Evolutionary conservation across 2,329 filamentous ascomycete species (phyloP), one percentile per base, ranked within the genome.

Genomic region (Colletotrichum gigasporum): DNA sequence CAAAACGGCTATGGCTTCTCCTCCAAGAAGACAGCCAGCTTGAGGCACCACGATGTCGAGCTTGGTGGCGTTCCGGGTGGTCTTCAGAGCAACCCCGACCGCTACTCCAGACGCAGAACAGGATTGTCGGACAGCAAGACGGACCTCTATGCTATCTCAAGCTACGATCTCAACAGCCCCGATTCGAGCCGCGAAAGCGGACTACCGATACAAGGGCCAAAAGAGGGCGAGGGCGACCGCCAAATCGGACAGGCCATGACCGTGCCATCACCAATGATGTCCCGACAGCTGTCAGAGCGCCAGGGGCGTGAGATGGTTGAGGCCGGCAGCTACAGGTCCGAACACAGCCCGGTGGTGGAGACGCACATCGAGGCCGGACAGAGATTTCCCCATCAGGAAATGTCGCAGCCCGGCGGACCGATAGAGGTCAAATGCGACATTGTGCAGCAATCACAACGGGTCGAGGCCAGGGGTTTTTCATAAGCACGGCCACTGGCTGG

Each of bases 351-450:
- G 5, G 18, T 28, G 12, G 50, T 65, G 10, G 35, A 62, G 35
- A 65, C 62, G 6, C 50, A 22, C 9, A 65, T 65, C 30, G 57
- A 50, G 22, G 50, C 50, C 2, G 42, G 47, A n/a, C 14, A 11
- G 12, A 32, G 37, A 6, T 24, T 18, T 32, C 26, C 41, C 24
- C 34, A 55, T 3, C 30, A 42, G 14, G 14, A 9, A 11, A 37
- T 11, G 26, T n/a, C 20, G 8, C 34, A 61, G 9, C 10, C 34
- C 11, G 14, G 39, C 2, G 57, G 39, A 2, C 57, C 62, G 10
- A 65, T 65, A 12, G 42, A 50, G n/a, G 26, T 65, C 41, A 48
- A 47, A 12, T 42, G 26, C 18, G 62, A 62, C 16, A 56, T 63
- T 32, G 57, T 65, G 18, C 62, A 63, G 35, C 14, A 48, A 7